These are phyloP conservation scores for Colletotrichum orbiculare DNA, from an alignment of 2,329 filamentous ascomycete genomes.

Conservation along the genomic window DNA sequence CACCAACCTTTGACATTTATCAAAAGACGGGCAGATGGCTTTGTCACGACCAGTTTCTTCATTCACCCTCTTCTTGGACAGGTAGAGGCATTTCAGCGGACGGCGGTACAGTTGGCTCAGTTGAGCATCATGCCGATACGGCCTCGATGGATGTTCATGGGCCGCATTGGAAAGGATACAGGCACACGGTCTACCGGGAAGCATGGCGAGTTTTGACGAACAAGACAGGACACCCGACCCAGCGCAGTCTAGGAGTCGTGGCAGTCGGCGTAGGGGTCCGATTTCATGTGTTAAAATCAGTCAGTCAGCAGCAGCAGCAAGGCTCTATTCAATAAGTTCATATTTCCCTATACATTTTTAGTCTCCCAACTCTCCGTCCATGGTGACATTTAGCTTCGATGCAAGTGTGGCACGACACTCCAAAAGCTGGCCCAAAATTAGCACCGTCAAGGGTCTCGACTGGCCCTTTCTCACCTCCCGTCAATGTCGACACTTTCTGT, in stretches of 20 bases:
- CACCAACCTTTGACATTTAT: not conserved
- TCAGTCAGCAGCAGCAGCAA: not conserved
- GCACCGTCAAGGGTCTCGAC: no score
- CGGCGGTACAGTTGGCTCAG: not conserved
- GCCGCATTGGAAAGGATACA: not conserved
- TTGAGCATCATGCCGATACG: conserved; percentile 14
- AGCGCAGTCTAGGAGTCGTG: conserved; percentile 1
- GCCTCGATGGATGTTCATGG: conserved; percentile 15
- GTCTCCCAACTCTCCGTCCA: no score
- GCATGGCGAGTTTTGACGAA: conserved; percentile 6
- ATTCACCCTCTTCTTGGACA: conserved; percentile 1
- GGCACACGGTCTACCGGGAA: conserved; percentile 9
- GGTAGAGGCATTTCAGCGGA: conserved; percentile 15
- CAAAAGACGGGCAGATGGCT: not conserved
- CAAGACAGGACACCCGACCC: not conserved
- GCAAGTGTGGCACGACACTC: no score
- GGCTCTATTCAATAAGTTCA: not conserved
- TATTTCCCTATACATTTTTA: not conserved
- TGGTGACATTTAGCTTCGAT: no score
- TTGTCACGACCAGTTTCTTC: not conserved
- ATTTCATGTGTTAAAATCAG: conserved; percentile 17
- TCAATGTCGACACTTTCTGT: no score
- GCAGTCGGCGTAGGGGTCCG: conserved; percentile 16
- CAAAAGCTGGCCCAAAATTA: no score
- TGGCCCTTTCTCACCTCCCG: no score